Conservation (phyloP, 305 asterid species). For the Fraxinus ornus region DNA sequence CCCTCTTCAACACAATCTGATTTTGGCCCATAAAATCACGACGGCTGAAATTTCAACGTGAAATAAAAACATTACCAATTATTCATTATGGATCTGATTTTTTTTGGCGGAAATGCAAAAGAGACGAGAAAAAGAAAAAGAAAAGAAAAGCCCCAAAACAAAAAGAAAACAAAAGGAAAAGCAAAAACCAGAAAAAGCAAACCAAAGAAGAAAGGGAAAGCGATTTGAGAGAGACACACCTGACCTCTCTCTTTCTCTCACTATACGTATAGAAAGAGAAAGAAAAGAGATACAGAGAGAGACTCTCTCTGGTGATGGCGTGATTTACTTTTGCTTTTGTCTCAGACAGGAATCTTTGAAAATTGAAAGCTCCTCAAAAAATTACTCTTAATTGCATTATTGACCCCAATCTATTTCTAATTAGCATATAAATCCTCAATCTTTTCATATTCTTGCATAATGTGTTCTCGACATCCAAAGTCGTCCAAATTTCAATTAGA, state of each 20-base stretch:
- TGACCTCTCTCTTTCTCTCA: neutral
- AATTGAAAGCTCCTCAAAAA: slow-evolving; percentile 24
- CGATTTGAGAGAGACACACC: slow-evolving; percentile 19
- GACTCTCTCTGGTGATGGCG: slow-evolving; percentile 22
- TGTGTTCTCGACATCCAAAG: neutral
- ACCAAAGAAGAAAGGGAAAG: slow-evolving; percentile 36
- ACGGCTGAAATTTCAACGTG: neutral
- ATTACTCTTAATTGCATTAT: neutral
- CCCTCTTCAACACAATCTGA: neutral
- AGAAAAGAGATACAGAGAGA: slow-evolving; percentile 12
- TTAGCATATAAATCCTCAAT: neutral
- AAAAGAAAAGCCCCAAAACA: slow-evolving; percentile 26
- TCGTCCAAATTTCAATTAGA: neutral
- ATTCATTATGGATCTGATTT: neutral
- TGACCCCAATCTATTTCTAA: neutral
- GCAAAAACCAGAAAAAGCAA: slow-evolving; percentile 16
- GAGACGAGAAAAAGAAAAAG: slow-evolving; percentile 19
- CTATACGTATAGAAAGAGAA: neutral
- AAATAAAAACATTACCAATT: neutral
- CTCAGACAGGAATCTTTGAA: slow-evolving; percentile 44
- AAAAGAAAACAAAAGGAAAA: slow-evolving; percentile 27
- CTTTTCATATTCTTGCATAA: neutral
- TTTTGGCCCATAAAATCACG: slow-evolving; percentile 2
- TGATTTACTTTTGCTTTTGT: slow-evolving; percentile 36
- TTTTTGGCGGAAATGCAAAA: slow-evolving; percentile 7